Conservation (phyloP, 2,329 filamentous ascomycete genomes). For the Epichloe sylvatica region DNA sequence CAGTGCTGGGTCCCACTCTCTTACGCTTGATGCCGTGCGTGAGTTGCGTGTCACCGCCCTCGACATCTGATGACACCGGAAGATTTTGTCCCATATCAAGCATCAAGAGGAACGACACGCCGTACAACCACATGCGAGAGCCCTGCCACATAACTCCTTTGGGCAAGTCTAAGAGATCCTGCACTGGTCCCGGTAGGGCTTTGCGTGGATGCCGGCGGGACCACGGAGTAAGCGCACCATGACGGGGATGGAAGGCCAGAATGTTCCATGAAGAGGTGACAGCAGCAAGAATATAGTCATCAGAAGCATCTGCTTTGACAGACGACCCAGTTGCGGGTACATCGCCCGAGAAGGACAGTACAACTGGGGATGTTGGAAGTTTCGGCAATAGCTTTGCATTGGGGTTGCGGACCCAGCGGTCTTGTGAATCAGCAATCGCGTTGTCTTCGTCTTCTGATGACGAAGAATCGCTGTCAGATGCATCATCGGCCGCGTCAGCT, state of each 20-base stretch:
- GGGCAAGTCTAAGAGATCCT: conserved; percentile 59
- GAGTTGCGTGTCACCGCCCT: conserved; percentile 16
- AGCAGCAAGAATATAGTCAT: conserved; percentile 39
- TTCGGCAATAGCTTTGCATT: conserved; percentile 55
- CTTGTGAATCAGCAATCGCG: conserved; percentile 25
- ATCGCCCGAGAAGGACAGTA: conserved; percentile 52
- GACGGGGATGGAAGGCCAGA: conserved; percentile 64
- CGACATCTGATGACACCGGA: conserved; percentile 15
- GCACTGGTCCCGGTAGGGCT: conserved; percentile 60
- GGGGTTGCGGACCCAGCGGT: conserved; percentile 64
- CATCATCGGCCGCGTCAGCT: conserved; percentile 19
- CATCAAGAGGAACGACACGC: conserved; percentile 80
- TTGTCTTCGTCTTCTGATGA: conserved; percentile 28
- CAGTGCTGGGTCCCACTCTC: conserved; percentile 31
- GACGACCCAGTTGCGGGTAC: conserved; percentile 20
- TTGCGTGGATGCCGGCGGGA: conserved; percentile 68
- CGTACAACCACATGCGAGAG: conserved; percentile 72
- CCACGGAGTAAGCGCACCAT: conserved; percentile 71
- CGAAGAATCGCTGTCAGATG: conserved; percentile 27
- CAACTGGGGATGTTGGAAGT: conserved; percentile 48
- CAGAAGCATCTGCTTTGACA: conserved; percentile 15
- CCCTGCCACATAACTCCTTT: conserved; percentile 80
- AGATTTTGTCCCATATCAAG: conserved; percentile 69
- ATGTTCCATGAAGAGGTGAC: conserved; percentile 49
- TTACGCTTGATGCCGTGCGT: conserved; percentile 38